Percentiles rank a stretch among this genome's conserved stretches.
phyloP scores from a whole-genome alignment of 2,329 filamentous ascomycete genomes.

The Waltergamsia citrina region DNA sequence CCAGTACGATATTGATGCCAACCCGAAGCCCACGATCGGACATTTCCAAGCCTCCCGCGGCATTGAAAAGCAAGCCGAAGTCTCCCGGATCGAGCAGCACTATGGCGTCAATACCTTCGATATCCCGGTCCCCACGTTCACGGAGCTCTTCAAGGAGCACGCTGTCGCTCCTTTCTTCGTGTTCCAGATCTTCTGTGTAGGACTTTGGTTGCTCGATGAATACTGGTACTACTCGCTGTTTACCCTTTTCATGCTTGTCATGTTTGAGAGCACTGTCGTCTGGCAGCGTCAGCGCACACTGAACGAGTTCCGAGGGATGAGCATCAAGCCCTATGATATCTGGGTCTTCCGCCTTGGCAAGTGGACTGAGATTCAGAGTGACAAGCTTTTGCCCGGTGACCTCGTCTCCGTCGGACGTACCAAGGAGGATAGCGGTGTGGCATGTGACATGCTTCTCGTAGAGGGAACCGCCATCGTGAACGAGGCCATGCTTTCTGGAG shows the following conservation, averaged over 20 bases:
- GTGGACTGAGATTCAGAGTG: slow-evolving; percentile 83
- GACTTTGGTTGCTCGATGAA: slow-evolving; percentile 96
- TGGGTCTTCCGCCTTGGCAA: slow-evolving; percentile 81
- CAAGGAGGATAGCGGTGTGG: slow-evolving; percentile 93
- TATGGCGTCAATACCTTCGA: slow-evolving; percentile 97
- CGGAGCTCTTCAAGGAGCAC: slow-evolving; percentile 95
- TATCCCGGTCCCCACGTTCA: slow-evolving; percentile 92
- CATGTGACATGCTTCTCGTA: slow-evolving; percentile 92
- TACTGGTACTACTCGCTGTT: slow-evolving; percentile 99
- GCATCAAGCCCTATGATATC: slow-evolving; percentile 95
- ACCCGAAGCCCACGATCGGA: slow-evolving; percentile 71
- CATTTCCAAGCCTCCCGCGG: slow-evolving; percentile 75
- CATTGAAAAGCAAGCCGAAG: slow-evolving; percentile 62
- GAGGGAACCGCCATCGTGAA: slow-evolving; percentile 97
- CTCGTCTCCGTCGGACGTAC: slow-evolving; percentile 86
- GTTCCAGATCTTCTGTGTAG: slow-evolving; percentile 98
- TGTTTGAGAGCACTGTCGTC: slow-evolving; percentile 96
- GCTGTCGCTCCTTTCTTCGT: slow-evolving; percentile 98
- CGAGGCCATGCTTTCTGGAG: slow-evolving; percentile 97
- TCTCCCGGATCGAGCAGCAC: slow-evolving; percentile 76
- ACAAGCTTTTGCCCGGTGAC: slow-evolving; percentile 87
- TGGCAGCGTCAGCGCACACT: slow-evolving; percentile 97
- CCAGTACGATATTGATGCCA: slow-evolving; percentile 71
- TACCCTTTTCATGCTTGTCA: slow-evolving; percentile 96
- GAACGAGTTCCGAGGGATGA: slow-evolving; percentile 97